These are phyloP conservation scores for Fraxinus baroniana DNA, from an alignment of 305 asterid genomes.

Conservation along the genomic window DNA sequence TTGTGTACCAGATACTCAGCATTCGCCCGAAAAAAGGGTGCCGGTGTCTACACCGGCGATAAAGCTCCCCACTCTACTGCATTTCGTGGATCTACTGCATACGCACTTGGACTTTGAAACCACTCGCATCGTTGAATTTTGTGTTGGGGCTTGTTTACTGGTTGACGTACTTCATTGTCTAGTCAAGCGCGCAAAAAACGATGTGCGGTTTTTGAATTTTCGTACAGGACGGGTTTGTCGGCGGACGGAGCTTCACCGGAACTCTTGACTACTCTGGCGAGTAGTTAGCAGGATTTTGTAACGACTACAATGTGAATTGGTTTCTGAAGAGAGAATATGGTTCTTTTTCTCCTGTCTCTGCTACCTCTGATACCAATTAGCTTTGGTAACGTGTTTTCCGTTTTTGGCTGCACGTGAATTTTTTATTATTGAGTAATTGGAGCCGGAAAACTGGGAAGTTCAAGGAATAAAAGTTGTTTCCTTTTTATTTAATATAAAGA, in stretches of 20 bases:
- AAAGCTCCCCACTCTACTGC: slow-evolving; percentile 15
- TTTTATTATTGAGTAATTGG: background rate
- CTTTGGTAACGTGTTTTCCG: slow-evolving; percentile 32
- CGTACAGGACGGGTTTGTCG: slow-evolving; percentile 16
- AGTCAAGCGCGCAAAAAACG: slow-evolving; percentile 5
- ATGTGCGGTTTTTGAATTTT: slow-evolving; percentile 23
- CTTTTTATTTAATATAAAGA: background rate
- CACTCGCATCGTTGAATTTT: slow-evolving; percentile 29
- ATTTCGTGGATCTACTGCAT: slow-evolving; percentile 29
- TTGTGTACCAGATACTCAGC: background rate
- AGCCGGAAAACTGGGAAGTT: background rate
- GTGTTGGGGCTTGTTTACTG: slow-evolving; percentile 11
- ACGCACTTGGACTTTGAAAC: background rate
- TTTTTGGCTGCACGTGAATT: background rate
- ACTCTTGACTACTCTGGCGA: slow-evolving; percentile 29
- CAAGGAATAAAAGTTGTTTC: background rate
- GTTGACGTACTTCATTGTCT: background rate
- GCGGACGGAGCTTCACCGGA: slow-evolving; percentile 23
- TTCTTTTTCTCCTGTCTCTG: slow-evolving; percentile 35
- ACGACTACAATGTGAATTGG: slow-evolving; percentile 33
- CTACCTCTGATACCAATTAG: slow-evolving; percentile 33
- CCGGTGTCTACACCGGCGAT: slow-evolving; percentile 32
- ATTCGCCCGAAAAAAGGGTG: slow-evolving; percentile 18
- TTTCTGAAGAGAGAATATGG: slow-evolving; percentile 34
- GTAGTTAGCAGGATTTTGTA: slow-evolving; percentile 20